Evolutionary conservation across 495 filamentous ascomycete species (phyloP), one percentile per base, ranked within the genome.

Genomic region (Hypoxylon fuscum): DNA sequence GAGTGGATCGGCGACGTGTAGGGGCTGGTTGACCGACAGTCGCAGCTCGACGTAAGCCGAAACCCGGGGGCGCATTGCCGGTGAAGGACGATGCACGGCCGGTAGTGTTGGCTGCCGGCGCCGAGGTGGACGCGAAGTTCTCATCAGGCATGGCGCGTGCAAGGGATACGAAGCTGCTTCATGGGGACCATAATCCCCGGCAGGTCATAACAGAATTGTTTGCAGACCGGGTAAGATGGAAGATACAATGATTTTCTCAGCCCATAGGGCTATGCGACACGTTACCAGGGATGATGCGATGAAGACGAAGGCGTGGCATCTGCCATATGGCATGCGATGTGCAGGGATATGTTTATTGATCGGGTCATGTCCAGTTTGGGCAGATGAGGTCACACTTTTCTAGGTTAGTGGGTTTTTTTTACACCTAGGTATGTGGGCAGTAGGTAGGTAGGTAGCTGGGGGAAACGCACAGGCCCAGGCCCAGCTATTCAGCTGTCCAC

Each of bases 1-100:
- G 17, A 29, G 41, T 62, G 37, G 62, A 27, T 31, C 64, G 66
- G 17, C 59, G 68, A 25, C 66, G 69, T 15, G 56, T 18, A 37
- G 59, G 51, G 32, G 60, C 37, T 46, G 64, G 51, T 54, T 76
- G 73, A 41, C 71, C 75, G 47, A 76, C 61, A 3, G 75, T 75
- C 14, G 61, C 62, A 54, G 73, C 56, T 48, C 74, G 72, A 59
- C 75, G 75, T 15, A 74, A 34, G 29, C 61, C 65, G 52, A 68
- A 67, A 15, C 68, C 59, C 23, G 68, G 22, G 0, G 71, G 49
- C 41, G 64, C 58, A 29, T 58, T 51, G 27, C 37, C 31, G 43
- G 52, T 15, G 17, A 25, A 20, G 14, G 69, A 53, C 11, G 65
- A 59, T 37, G 53, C 20, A 21, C 55, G 62, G 15, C 62, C 55